Evolutionary conservation across 345 rosid species (phyloP), one percentile per base, ranked within the genome.

Genomic region (Clausena lansium): DNA sequence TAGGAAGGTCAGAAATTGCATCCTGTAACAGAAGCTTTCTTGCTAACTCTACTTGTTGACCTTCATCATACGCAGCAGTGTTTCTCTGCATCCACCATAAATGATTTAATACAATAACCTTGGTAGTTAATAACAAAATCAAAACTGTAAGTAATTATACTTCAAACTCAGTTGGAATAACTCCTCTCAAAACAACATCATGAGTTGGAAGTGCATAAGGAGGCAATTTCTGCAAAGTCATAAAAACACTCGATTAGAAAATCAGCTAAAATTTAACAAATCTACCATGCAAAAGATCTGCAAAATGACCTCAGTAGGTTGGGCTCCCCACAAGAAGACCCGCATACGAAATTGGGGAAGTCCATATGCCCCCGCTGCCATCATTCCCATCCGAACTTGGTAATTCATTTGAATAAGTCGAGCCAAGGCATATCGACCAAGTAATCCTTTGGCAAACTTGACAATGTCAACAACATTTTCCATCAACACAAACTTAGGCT

Each of bases 301-400:
- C 6, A 57, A 28, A 64, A 25, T 57, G 35, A 91, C 97, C 91
- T 88, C 82, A 6, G 70, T 76, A 15, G 92, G 80, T 28, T 30
- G 83, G 36, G 92, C 94, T n/a, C 98, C 98, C 97, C 98, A 92
- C 6, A 92, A 76, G 72, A 94, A 94, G 50, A 85, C 86, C 19
- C 97, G 82, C 91, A 89, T 88, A 0, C 97, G 87, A 71, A 88
- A 94, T 74, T 93, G 97, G 33, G 97, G 92, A 77, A 94, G 94
- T 1, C 98, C 97, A 76, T 94, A 94, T 19, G 96, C 87, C 7
- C 97, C 97, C 4, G 97, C 97, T 5, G 91, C 94, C 94, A 94
- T 84, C 91, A 94, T 85, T 22, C 98, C 98, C 78, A 91, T 57
- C 14, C 94, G 87, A 0, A 87, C 75, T 80, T 94, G 98, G 68